Conservation (phyloP, 2,329 filamentous ascomycete species). For the Cordyceps militaris region DNA sequence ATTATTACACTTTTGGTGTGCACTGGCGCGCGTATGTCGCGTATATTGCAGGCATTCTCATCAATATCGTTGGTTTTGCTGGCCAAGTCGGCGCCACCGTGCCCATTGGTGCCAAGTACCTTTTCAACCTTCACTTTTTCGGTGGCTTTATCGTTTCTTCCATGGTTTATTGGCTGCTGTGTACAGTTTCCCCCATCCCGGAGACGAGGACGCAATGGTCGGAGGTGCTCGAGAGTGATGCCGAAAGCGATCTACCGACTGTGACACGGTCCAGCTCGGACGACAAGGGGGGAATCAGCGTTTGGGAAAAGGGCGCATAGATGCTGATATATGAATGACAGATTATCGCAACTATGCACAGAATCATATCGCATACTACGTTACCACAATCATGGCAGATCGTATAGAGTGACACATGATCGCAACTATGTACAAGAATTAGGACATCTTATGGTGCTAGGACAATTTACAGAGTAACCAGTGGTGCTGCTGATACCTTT, state of each 20-base stretch:
- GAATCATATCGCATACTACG: too few relatives aligned
- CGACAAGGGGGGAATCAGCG: background rate
- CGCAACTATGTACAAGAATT: background rate
- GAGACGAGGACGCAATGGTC: conserved; percentile 70
- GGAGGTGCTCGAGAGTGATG: conserved; percentile 45
- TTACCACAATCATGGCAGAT: too few relatives aligned
- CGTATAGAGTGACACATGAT: too few relatives aligned
- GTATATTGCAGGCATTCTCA: conserved; percentile 74
- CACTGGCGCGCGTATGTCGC: conserved; percentile 80
- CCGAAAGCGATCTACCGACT: background rate
- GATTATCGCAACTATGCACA: background rate
- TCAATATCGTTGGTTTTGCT: conserved; percentile 88
- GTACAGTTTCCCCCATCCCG: conserved; percentile 62
- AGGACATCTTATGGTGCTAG: background rate
- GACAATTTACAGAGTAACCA: conserved; percentile 4
- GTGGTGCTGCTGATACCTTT: conserved; percentile 30
- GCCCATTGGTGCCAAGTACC: conserved; percentile 70
- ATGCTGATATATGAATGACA: background rate
- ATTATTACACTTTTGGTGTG: conserved; percentile 67
- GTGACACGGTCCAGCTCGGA: background rate
- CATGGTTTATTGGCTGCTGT: conserved; percentile 62
- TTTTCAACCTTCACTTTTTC: conserved; percentile 91
- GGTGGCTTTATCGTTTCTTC: conserved; percentile 68
- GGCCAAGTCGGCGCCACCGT: conserved; percentile 69
- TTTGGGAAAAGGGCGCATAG: background rate